A percentile compares a stretch with the other conserved stretches of the same genome.
Evolutionary conservation across 495 filamentous ascomycete species (phyloP).

Genomic region (Aspergillus coremiiformis): DNA sequence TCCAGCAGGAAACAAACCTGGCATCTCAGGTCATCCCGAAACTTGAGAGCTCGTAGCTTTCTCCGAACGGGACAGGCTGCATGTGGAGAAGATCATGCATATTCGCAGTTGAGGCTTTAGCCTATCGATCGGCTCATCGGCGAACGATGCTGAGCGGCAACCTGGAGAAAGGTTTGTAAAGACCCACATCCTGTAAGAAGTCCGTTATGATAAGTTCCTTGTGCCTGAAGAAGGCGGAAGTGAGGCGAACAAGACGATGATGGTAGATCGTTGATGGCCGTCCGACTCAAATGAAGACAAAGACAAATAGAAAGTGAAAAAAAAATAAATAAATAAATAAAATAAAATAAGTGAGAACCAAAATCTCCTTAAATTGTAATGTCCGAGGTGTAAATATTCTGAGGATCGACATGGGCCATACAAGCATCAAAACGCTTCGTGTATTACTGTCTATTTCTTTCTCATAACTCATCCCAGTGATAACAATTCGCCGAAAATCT

Average conservation of each 20-base stretch:
- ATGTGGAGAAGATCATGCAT: neutral
- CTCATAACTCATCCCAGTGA: slow-evolving; percentile 39
- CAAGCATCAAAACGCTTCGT: slow-evolving; percentile 15
- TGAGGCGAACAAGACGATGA: slow-evolving; percentile 3
- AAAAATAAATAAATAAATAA: too few relatives aligned
- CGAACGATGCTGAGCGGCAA: neutral
- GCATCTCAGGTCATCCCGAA: too few relatives aligned
- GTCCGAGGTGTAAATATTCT: neutral
- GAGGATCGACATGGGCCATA: slow-evolving; percentile 2
- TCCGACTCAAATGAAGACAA: neutral
- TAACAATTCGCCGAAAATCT: slow-evolving; percentile 9
- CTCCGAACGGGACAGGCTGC: neutral
- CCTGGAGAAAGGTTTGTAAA: neutral
- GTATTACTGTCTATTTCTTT: slow-evolving; percentile 41
- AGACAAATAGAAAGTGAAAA: neutral
- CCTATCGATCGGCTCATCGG: neutral
- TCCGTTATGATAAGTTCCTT: neutral
- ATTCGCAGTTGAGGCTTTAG: neutral
- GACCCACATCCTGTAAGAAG: neutral
- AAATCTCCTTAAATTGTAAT: neutral
- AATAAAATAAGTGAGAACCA: neutral
- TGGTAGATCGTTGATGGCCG: neutral
- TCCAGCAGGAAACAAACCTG: neutral
- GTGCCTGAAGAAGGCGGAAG: slow-evolving; percentile 10
- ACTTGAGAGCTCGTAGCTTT: neutral